phyloP scores from a whole-genome alignment of 2,329 filamentous ascomycete species.

The Penicillium hesseltinei region DNA sequence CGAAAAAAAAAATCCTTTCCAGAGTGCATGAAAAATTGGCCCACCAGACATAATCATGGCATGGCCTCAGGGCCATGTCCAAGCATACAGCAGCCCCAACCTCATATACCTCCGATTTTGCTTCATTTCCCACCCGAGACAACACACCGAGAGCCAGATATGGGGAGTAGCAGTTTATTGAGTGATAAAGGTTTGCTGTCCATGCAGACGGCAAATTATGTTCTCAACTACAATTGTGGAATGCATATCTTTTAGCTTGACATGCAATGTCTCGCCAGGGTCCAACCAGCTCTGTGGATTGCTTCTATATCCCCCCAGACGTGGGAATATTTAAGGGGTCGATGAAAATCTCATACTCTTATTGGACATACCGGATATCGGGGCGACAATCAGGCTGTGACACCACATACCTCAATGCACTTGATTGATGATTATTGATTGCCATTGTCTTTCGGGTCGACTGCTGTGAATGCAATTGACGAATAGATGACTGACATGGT shows the following conservation, averaged over 20 bases:
- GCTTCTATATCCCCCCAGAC: slow-evolving; percentile 2
- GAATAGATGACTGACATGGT: slow-evolving; percentile 2
- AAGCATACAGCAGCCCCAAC: background rate
- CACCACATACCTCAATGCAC: slow-evolving; percentile 23
- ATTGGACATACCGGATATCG: slow-evolving; percentile 13
- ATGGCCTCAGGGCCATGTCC: background rate
- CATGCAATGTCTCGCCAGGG: slow-evolving; percentile 1
- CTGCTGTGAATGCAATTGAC: background rate
- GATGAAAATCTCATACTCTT: slow-evolving; percentile 14
- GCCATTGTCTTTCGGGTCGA: background rate
- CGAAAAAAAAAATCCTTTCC: background rate
- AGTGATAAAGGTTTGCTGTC: background rate
- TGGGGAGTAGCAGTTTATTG: background rate
- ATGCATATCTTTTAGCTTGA: slow-evolving; percentile 12
- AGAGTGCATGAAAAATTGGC: slow-evolving; percentile 1
- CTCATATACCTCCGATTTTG: background rate
- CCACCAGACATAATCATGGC: background rate
- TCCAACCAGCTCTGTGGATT: slow-evolving; percentile 9
- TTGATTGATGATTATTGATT: background rate
- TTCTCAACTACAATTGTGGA: slow-evolving; percentile 11
- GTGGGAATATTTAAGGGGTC: slow-evolving; percentile 15
- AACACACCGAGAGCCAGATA: background rate
- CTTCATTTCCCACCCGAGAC: background rate
- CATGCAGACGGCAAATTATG: slow-evolving; percentile 12
- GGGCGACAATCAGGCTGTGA: slow-evolving; percentile 16